phyloP scores from a whole-genome alignment of 2,329 filamentous ascomycete species.

The Beauveria pseudobassiana region DNA sequence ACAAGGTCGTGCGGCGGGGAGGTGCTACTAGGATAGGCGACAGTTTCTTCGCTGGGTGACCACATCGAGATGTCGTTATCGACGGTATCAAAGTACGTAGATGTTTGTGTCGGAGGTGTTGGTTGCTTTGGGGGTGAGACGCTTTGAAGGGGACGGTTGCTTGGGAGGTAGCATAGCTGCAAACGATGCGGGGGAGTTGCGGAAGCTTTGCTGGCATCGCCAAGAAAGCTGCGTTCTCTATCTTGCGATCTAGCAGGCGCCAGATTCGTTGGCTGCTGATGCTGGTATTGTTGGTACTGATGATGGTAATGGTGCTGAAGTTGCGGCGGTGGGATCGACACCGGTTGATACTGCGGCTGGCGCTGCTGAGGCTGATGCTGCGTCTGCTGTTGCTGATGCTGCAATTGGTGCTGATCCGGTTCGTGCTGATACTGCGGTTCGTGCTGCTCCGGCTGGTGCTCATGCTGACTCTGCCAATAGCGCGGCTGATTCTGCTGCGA shows the following conservation, averaged over 20 bases:
- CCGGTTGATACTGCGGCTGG: not conserved
- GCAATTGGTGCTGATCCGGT: not conserved
- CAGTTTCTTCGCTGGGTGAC: conserved; percentile 2
- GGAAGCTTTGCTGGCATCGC: not conserved
- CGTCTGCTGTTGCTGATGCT: not conserved
- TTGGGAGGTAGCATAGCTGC: not conserved
- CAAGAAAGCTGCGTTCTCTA: not conserved
- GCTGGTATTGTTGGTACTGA: not conserved
- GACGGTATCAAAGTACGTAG: not conserved
- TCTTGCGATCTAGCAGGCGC: not conserved
- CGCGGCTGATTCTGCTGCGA: not conserved
- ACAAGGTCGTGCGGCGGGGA: not conserved
- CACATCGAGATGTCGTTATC: not conserved
- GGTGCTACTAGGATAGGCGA: not conserved
- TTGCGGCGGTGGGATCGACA: not conserved
- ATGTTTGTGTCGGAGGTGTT: not conserved
- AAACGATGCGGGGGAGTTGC: not conserved
- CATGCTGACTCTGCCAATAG: not conserved
- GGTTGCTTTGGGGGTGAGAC: not conserved
- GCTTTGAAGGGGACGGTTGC: not conserved
- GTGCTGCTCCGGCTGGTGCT: not conserved
- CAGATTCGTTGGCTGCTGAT: not conserved
- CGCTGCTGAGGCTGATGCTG: not conserved
- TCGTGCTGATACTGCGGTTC: not conserved
- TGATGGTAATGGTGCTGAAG: not conserved